These are phyloP conservation scores for Tolypocladium endophyticum DNA, from an alignment of 2,329 filamentous ascomycete species.

Conservation along the genomic window DNA sequence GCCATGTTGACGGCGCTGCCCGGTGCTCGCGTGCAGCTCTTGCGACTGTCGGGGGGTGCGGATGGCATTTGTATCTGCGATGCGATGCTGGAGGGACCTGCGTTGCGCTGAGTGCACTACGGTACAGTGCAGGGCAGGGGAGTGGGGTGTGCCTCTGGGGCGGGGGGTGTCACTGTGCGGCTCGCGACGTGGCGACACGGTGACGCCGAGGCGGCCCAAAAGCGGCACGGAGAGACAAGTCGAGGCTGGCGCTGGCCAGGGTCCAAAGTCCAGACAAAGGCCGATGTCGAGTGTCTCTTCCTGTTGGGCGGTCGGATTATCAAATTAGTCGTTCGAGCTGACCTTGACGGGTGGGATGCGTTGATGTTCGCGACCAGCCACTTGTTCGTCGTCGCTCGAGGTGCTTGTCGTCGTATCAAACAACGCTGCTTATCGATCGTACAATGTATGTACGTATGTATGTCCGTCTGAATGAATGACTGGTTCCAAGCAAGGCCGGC, in stretches of 20 bases:
- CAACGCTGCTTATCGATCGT: neutral
- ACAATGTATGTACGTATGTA: neutral
- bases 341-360: neutral
- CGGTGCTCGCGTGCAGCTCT: constrained; percentile 36
- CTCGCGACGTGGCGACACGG: neutral
- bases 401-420: neutral
- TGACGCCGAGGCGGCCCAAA: constrained; percentile 14
- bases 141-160: constrained; percentile 11
- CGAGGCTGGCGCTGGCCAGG: constrained; percentile 5
- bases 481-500: constrained; percentile 49
- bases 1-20: constrained; percentile 46
- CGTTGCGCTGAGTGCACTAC: neutral
- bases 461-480: constrained; percentile 30
- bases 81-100: neutral
- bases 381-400: neutral
- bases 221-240: constrained; percentile 15
- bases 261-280: constrained; percentile 13
- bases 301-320: constrained; percentile 5
- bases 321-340: constrained; percentile 6
- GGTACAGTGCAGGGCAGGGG: constrained; percentile 13
- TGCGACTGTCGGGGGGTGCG: constrained; percentile 50
- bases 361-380: constrained; percentile 3
- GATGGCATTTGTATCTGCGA: constrained; percentile 45
- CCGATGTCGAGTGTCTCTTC: neutral
- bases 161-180: constrained; percentile 4